phyloP scores from a whole-genome alignment of 2,329 filamentous ascomycete species.

The Cytospora chrysosperma region DNA sequence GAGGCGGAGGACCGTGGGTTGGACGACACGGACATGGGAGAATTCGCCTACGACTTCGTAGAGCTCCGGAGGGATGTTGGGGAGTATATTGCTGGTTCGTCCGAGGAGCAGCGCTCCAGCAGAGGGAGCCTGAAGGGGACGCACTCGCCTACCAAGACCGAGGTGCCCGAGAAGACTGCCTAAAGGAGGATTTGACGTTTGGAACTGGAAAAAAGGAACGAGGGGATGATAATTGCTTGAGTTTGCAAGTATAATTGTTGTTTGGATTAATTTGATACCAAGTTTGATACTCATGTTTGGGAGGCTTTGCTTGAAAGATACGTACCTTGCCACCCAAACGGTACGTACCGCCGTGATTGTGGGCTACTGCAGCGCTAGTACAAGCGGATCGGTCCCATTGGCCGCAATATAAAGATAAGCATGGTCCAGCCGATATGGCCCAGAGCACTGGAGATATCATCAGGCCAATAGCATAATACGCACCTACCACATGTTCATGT shows the following conservation, averaged over 20 bases:
- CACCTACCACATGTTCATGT: no score
- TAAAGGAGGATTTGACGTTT: neutral
- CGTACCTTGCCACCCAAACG: neutral
- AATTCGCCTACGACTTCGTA: conserved; percentile 83
- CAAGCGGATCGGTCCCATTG: neutral
- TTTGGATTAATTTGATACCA: neutral
- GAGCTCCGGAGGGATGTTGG: conserved; percentile 66
- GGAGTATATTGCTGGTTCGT: conserved; percentile 30
- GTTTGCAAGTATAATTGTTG: neutral
- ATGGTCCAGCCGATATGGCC: no score
- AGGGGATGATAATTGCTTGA: no score
- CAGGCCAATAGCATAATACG: no score
- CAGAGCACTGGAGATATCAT: no score
- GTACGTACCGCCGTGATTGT: neutral
- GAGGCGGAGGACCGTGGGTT: conserved; percentile 69
- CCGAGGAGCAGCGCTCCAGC: conserved; percentile 21
- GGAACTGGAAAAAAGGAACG: no score
- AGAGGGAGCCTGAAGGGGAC: conserved; percentile 26
- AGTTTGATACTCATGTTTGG: neutral
- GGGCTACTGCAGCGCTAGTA: neutral
- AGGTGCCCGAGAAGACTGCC: conserved; percentile 14
- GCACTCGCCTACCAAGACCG: conserved; percentile 4
- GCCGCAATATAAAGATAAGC: neutral
- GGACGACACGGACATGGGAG: conserved; percentile 75
- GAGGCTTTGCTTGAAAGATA: neutral